Percentiles rank a stretch among this genome's conserved stretches.
Conservation (phyloP, 768 basidiomycete genomes). For the Lentinula lateritia region DNA sequence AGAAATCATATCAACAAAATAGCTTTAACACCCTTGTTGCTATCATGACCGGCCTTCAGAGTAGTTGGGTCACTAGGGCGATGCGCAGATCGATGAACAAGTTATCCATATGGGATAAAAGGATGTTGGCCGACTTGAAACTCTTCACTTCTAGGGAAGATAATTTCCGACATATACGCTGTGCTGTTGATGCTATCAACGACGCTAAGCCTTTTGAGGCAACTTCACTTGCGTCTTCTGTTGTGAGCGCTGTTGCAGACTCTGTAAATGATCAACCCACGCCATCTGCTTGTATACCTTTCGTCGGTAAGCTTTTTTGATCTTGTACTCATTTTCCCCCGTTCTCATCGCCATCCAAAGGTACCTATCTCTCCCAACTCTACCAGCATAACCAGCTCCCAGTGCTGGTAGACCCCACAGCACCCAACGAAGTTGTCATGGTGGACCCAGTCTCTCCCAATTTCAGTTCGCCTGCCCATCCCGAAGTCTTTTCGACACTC, state of each 20-base stretch:
- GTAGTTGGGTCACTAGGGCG: slow-evolving; percentile 59
- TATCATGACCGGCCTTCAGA: slow-evolving; percentile 71
- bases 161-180: slow-evolving; percentile 73
- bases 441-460: slow-evolving; percentile 57
- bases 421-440: slow-evolving; percentile 62
- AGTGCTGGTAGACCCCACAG: slow-evolving; percentile 78
- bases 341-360: slow-evolving; percentile 27
- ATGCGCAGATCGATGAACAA: slow-evolving; percentile 66
- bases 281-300: slow-evolving; percentile 68
- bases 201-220: slow-evolving; percentile 60
- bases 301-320: slow-evolving; percentile 52
- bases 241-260: slow-evolving; percentile 35
- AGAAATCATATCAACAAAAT: slow-evolving; percentile 78
- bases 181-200: slow-evolving; percentile 55
- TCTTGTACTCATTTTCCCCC: not conserved
- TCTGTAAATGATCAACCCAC: slow-evolving; percentile 28
- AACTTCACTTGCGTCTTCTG: slow-evolving; percentile 48
- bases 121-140: slow-evolving; percentile 69
- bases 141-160: slow-evolving; percentile 55
- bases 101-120: slow-evolving; percentile 63
- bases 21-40: slow-evolving; percentile 80
- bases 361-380: slow-evolving; percentile 73
- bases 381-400: slow-evolving; percentile 62
- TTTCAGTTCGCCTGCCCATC: slow-evolving; percentile 66
- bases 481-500: slow-evolving; percentile 74